Conservation (phyloP, 31 red algal genomes). For the Bonnemaisonia californica region DNA sequence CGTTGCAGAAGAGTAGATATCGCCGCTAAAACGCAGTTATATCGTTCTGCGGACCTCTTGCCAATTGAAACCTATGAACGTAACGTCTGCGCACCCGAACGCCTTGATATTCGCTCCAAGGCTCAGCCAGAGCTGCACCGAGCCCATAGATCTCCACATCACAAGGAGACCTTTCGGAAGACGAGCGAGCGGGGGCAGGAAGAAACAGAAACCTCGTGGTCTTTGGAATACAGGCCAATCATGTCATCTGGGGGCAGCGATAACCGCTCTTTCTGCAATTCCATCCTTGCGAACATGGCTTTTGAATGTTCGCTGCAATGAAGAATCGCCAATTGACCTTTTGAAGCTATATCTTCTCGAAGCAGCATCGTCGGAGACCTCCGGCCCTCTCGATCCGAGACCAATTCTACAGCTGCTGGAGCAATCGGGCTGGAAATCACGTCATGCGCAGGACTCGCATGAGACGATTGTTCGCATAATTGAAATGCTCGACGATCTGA, state of each 20-base stretch:
- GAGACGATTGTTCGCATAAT: slow-evolving; percentile 49
- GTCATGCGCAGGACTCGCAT: slow-evolving; percentile 65
- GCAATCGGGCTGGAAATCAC: slow-evolving; percentile 45
- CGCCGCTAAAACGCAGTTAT: too few species aligned
- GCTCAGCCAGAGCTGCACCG: slow-evolving; percentile 22
- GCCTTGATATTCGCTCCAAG: background rate
- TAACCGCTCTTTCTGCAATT: slow-evolving; percentile 52
- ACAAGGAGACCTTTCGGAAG: background rate
- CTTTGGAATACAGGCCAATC: slow-evolving; percentile 67
- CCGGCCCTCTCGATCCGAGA: slow-evolving; percentile 37
- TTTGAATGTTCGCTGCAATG: background rate
- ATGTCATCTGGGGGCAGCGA: slow-evolving; percentile 47
- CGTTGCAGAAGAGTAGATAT: too few species aligned
- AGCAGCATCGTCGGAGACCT: slow-evolving; percentile 10
- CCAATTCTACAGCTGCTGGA: slow-evolving; percentile 46
- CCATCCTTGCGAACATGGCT: slow-evolving; percentile 35
- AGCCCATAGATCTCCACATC: slow-evolving; percentile 1
- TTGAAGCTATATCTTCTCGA: slow-evolving; percentile 32
- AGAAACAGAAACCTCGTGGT: slow-evolving; percentile 32
- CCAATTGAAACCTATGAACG: too few species aligned
- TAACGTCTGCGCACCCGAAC: too few species aligned
- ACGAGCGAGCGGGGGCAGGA: background rate
- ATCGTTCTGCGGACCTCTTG: too few species aligned
- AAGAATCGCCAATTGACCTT: slow-evolving; percentile 8
- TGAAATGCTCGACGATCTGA: slow-evolving; percentile 31